Percentiles rank a stretch among this genome's conserved stretches.
Conservation (phyloP, 768 basidiomycete genomes). For the Pisolithus sp. region DNA sequence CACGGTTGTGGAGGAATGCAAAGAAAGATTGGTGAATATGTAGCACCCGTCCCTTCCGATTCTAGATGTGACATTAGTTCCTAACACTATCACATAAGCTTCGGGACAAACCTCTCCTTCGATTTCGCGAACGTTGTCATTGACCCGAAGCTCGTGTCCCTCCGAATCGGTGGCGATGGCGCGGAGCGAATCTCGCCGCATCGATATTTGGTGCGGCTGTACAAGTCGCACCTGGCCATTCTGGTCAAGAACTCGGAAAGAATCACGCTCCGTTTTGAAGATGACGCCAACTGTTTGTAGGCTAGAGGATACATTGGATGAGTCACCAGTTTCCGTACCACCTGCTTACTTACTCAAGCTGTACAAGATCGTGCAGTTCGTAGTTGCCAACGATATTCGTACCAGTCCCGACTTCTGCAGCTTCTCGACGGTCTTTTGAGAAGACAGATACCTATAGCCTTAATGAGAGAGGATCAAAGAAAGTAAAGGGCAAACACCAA, state of each 20-base stretch:
- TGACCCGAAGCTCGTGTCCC: constrained; percentile 77
- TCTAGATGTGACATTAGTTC: constrained; percentile 33
- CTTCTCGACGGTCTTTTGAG: constrained; percentile 93
- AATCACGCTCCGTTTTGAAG: constrained; percentile 92
- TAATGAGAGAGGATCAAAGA: constrained; percentile 3
- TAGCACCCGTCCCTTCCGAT: constrained; percentile 82
- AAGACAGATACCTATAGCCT: constrained; percentile 81
- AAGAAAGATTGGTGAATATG: constrained; percentile 93
- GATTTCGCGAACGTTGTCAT: constrained; percentile 89
- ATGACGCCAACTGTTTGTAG: constrained; percentile 93
- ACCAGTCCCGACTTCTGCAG: constrained; percentile 89
- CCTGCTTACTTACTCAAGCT: constrained; percentile 72
- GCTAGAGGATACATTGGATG: constrained; percentile 35
- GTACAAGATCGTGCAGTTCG: constrained; percentile 93
- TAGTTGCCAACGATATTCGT: constrained; percentile 89
- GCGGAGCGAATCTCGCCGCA: constrained; percentile 73
- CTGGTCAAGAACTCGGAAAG: constrained; percentile 94
- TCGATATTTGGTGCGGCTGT: constrained; percentile 90
- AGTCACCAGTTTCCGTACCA: neutral
- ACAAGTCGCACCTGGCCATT: constrained; percentile 84
- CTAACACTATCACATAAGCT: neutral
- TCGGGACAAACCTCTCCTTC: constrained; percentile 67
- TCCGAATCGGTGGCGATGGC: constrained; percentile 88
- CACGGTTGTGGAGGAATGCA: constrained; percentile 91
- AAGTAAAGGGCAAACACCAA: constrained; percentile 22